Base-by-base conservation (phyloP, 2,329 filamentous ascomycete species). In the Scortechinia acanthostroma region DNA sequence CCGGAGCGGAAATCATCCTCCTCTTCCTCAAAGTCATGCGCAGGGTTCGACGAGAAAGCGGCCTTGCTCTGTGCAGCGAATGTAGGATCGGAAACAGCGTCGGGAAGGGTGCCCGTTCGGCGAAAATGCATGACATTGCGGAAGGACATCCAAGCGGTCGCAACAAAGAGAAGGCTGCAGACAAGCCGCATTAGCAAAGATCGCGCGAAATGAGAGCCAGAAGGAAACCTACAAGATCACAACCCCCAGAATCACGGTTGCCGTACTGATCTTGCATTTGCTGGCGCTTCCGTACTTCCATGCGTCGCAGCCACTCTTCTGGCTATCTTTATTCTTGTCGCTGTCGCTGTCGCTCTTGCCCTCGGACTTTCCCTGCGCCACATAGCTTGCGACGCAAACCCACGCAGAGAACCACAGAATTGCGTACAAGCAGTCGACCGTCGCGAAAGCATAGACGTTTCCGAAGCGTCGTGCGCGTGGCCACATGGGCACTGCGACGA, bases 321-420 rank as follows among this genome's bases (percentile, higher is more conserved):
- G 53, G n/a, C 62, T 59, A 6, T 58, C 50, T 6, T 10, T 40
- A 19, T 10, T 40, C 6, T 56, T 49, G 21, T 44, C 43, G 10
- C 10, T 10, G 19, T 40, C 35, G 17, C 35, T 40, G 6, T 10
- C 52, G 21, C 64, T 58, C 21, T 64, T 60, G 33, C 74, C 75
- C 52, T 73, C 61, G 4, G 61, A 63, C 50, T 77, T 74, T 4
- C 76, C 76, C n/a, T 66, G 52, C 3, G 66, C 62, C 21, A 80
- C 76, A 60, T 77, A 83, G 14, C 69, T 65, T 14, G 74, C 74
- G 3, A 80, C 65, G 30, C 70, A 65, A 14, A 76, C 64, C 64
- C 77, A 77, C 3, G 77, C 77, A 3, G 68, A 66, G 53, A 81
- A 76, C 77, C 77, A 83, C 30, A 82, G 57, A 6, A 81, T 55